Conservation (phyloP, 352 stramenopile species). For the Globisporangium splendens region DNA sequence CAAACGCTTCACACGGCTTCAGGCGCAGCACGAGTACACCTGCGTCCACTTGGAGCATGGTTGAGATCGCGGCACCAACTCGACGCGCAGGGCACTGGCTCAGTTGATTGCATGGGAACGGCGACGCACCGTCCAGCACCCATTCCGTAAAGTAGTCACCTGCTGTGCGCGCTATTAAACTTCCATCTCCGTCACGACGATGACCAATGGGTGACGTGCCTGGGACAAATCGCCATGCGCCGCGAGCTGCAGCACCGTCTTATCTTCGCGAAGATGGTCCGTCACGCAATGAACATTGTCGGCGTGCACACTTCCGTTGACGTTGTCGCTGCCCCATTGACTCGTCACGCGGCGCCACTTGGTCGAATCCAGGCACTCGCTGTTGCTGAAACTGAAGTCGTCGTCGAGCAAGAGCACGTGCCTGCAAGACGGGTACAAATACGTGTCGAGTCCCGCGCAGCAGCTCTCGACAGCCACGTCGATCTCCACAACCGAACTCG, state of each 20-base stretch:
- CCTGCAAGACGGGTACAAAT: conserved; percentile 30
- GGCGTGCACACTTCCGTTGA: conserved; percentile 60
- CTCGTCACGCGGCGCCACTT: conserved; percentile 45
- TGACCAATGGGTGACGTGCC: conserved; percentile 33
- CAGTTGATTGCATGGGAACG: conserved; percentile 38
- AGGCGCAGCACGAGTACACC: conserved; percentile 49
- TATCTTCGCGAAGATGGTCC: conserved; percentile 19
- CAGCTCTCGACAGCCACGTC: conserved; percentile 35
- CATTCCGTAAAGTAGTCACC: conserved; percentile 49
- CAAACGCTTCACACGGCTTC: conserved; percentile 47
- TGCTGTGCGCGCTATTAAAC: conserved; percentile 24
- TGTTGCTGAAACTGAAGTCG: conserved; percentile 24
- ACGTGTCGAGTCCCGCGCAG: conserved; percentile 49
- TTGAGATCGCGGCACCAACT: conserved; percentile 55
- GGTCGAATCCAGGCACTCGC: conserved; percentile 26
- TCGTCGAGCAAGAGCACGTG: conserved; percentile 56
- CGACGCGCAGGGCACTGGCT: conserved; percentile 37
- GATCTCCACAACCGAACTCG: conserved; percentile 34
- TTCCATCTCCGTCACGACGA: conserved; percentile 9
- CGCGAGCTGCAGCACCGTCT: conserved; percentile 36
- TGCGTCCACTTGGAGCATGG: conserved; percentile 33
- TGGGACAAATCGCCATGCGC: conserved; percentile 51
- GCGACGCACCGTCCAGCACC: conserved; percentile 40
- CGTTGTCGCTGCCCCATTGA: conserved; percentile 55
- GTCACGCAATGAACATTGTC: conserved; percentile 44